Base-by-base conservation (phyloP, 148 eudicot genomes). In the Rhododendron mucronatum region DNA sequence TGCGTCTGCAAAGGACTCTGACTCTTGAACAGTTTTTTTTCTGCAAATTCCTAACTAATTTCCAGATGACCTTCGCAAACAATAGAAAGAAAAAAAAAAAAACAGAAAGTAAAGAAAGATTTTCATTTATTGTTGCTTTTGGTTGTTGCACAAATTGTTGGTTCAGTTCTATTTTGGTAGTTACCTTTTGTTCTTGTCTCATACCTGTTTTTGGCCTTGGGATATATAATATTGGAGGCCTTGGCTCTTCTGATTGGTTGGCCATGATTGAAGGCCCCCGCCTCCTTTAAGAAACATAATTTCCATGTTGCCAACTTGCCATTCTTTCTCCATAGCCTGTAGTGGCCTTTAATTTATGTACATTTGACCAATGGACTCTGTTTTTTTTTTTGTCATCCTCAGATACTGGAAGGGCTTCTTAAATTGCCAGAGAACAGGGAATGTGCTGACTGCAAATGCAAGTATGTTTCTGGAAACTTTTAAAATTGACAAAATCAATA, bases 341-440 rank as follows among this genome's bases (percentile, higher is more conserved):
- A 39, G 18, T 51, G 1, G 18, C 61, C 71, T 44, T 83, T 82
- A 45, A 37, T 3, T 39, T 50, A 10, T 61, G 55, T 76, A n/a
- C 14, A 53, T 84, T 69, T 55, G 39, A 37, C 73, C 13, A 16
- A 83, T 78, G 14, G 45, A 21, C 41, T 61, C 73, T n/a, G 3
- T 35, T 8, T 0, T 33, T 41, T 41, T 63, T 8, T 65, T 9
- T 2, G 13, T 63, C 88, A 33, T 86, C 28, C 83, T 74, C 95
- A 96, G 99, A 92, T 96, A 80, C 89, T 96, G 90, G 99, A 95
- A 89, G 99, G 96, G 88, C 97, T 96, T 90, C 95, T 96, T 81
- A 96, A 92, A 90, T 92, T 95, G 90, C 98, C 99, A 39, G 97
- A 96, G 87, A 96, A 96, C 85, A 94, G 98, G 89, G 99, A 96